Base-by-base conservation (phyloP, 352 stramenopile species). In the Thraustochytrium striatum region DNA sequence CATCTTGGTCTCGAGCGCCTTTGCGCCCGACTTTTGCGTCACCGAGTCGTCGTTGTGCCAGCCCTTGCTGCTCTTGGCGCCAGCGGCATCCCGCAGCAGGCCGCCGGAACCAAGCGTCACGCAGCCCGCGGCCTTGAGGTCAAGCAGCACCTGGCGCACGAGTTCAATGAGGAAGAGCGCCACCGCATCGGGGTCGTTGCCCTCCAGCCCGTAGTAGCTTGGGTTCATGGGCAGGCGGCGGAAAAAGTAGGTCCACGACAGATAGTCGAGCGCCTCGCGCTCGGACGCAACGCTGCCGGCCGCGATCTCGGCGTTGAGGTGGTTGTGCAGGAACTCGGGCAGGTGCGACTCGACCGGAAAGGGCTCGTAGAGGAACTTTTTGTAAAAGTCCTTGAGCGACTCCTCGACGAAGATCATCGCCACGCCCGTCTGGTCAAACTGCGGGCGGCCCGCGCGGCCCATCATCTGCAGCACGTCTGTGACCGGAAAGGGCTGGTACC, bases 241-340 rank as follows among this genome's bases (percentile, higher is more conserved):
- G 85, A 99, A 99, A 87, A 99, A 94, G 69, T 99, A 98, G 1
- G 96, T 99, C 97, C 97, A 99, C 53, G 97, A 99, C 30, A 99
- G 86, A 84, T 98, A 99, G 82, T 99, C 96, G 38, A 99, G 93
- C 0, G 95, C 95, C 69, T 99, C 96, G 81, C 99, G 94, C 88
- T 99, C 98, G 84, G 87, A 97, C 81, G 96, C 93, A 62, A 99
- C 97, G 8, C 91, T 99, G 85, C 98, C 97, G 0, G 93, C 98
- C 32, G 98, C 96, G 84, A 99, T 97, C 82, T 99, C 97, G 19
- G 96, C 97, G 81, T 99, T 99, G 35, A 99, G 89, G 84, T 98
- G 94, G 84, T 99, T 96, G 82, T 96, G 96, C 78, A 99, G 82
- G 79, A 97, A 97, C 81, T 98, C 93, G 83, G 99, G 94, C 7